Evolutionary conservation across 768 basidiomycete species (phyloP), one percentile per base, ranked within the genome.

Genomic region (Mrakia gelida): DNA sequence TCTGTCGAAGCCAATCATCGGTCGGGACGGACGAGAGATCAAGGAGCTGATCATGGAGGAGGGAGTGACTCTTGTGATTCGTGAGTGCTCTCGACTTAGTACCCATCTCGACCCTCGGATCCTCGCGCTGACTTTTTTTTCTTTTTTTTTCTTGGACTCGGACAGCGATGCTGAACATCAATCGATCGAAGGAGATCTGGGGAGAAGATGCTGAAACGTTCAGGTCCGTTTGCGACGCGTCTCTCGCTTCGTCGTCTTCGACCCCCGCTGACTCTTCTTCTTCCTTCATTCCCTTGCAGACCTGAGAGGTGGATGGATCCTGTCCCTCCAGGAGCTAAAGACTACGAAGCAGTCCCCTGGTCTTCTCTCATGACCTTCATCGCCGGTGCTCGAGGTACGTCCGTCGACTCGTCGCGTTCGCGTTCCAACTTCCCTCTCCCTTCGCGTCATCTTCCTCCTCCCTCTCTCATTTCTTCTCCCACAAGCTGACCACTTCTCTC

Each of bases 311-410:
- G 80, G 80, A 16, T 78, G 34, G 21, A 28, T 16, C 61, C 77
- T 54, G 18, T 73, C 21, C 63, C 75, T 38, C 79, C 80, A 13
- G 45, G 67, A 11, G 76, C 76, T 56, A 81, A 81, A 23, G 45
- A 73, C 18, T 78, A 84, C 30, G 81, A 82, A 2, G 83, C 83
- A 15, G 81, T 81, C 49, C 49, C 49, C 2, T 85, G 84, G 83
- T 83, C 83, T 7, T 82, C 83, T 63, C 75, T 84, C 28, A 59
- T 84, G 56, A 83, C 84, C 16, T 85, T 85, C 80, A 63, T 84
- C 18, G 83, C 81, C 18, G 84, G 84, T 1, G 81, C 83, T 18
- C 71, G 84, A 45, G 73, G 79, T 59, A 9, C 43, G 5, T 43
- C n/a, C n/a, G n/a, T 23, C 11, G 52, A 41, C 38, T 13, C 52